Conservation (phyloP, 352 stramenopile species). For the Globisporangium irregulare region DNA sequence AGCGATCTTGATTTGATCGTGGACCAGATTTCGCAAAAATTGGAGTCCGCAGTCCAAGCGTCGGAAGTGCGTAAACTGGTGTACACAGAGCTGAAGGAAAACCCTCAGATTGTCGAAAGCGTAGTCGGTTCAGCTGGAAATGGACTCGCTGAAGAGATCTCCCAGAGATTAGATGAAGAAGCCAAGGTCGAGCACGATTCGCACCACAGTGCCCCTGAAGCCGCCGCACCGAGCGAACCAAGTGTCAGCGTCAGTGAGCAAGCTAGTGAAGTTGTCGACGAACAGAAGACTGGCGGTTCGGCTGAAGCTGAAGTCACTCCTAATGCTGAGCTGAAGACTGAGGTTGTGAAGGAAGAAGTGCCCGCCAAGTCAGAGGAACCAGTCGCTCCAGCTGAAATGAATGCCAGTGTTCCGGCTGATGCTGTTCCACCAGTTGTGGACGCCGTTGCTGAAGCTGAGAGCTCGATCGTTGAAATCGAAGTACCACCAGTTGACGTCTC, state of each 20-base stretch:
- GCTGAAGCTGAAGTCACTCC: neutral
- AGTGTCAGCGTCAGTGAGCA: neutral
- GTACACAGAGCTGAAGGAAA: conserved; percentile 19
- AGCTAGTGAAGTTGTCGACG: neutral
- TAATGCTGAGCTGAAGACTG: neutral
- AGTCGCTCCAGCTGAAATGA: neutral
- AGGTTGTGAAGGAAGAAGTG: neutral
- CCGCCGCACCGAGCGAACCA: neutral
- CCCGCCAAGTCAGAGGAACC: neutral
- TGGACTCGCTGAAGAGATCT: neutral
- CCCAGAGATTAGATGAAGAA: neutral
- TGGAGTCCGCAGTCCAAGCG: conserved; percentile 14
- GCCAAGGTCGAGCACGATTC: neutral
- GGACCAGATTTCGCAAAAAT: conserved; percentile 20
- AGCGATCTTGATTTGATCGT: conserved; percentile 23
- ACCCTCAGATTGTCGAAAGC: conserved; percentile 12
- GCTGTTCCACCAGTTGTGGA: neutral
- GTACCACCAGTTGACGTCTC: conserved; percentile 6
- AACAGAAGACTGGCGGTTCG: neutral
- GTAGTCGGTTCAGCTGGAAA: neutral
- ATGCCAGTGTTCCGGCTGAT: neutral
- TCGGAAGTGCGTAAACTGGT: conserved; percentile 21
- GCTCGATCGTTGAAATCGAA: conserved; percentile 9
- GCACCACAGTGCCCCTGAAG: neutral
- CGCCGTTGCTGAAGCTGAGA: neutral